A percentile compares a stretch with the other conserved stretches of the same genome.
phyloP scores from a whole-genome alignment of 2,329 filamentous ascomycete genomes.

The Sarocladiaceae sp. region DNA sequence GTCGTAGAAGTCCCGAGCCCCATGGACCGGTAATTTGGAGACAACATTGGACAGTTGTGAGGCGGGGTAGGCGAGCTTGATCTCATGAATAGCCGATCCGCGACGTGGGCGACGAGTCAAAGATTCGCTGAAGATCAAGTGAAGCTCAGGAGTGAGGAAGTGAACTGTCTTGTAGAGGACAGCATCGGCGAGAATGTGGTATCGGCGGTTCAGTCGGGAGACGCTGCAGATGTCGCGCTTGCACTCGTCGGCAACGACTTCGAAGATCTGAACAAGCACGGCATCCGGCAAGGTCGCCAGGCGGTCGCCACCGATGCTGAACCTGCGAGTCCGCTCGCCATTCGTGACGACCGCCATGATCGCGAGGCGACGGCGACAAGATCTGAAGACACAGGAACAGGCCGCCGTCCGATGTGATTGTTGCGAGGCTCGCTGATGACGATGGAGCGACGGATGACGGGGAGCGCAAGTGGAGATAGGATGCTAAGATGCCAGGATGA shows the following conservation, averaged over 20 bases:
- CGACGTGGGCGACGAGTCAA: slow-evolving; percentile 38
- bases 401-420: background rate
- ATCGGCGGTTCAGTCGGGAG: slow-evolving; percentile 34
- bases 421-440: too few relatives aligned
- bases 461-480: background rate
- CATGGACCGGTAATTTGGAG: slow-evolving; percentile 28
- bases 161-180: slow-evolving; percentile 40
- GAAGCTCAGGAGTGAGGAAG: slow-evolving; percentile 40
- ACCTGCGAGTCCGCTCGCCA: slow-evolving; percentile 8
- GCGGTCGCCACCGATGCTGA: slow-evolving; percentile 12
- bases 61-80: slow-evolving; percentile 38
- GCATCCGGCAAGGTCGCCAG: slow-evolving; percentile 29
- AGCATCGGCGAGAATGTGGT: slow-evolving; percentile 38
- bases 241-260: slow-evolving; percentile 23
- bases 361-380: background rate
- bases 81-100: slow-evolving; percentile 38
- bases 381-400: background rate
- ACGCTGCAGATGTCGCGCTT: slow-evolving; percentile 36
- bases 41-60: slow-evolving; percentile 36
- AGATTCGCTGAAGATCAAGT: slow-evolving; percentile 42
- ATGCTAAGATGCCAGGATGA: slow-evolving; percentile 5
- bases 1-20: slow-evolving; percentile 19
- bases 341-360: slow-evolving; percentile 8
- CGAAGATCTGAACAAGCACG: slow-evolving; percentile 34
- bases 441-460: background rate